Evolutionary conservation across 192 early-diverging fungal species (phyloP), one percentile per base, ranked within the genome.

Genomic region (Spizellomyces sp.): DNA sequence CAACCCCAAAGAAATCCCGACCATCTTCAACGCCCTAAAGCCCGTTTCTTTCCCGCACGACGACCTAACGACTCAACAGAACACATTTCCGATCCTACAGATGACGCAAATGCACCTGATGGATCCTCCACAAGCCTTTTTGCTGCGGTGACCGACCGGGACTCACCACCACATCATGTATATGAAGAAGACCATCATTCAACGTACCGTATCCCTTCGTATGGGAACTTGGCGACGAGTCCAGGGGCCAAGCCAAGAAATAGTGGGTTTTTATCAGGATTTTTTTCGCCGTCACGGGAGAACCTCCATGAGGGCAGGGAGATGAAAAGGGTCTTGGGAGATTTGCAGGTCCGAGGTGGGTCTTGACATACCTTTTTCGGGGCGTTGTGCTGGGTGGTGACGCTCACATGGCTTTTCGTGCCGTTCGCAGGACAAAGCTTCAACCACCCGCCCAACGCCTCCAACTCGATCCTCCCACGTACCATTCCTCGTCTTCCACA

Each of bases 361-460:
- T 61, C 59, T 14, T 54, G 17, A 54, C 17, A 54, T 54, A n/a
- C 17, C 17, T 54, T 54, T n/a, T 54, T 54, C 12, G 12, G 4
- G 17, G 50, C 50, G 50, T 12, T 12, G 17, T 12, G 17, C 12
- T 54, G 50, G 17, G 50, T 54, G 17, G 17, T 54, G 50, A n/a
- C 50, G 12, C 14, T n/a, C 50, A 19, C 50, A 46, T 15, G 41
- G 15, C 45, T 41, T 64, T n/a, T 15, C 4, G 36, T 64, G 63
- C 22, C 45, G 27, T 36, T 64, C 12, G 61, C 56, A 62, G 70
- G 68, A 58, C 70, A 64, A 21, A 71, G 61, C 64, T 71, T 64
- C 50, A 64, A 45, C 45, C 70, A 71, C 27, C 48, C 70, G 5
- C 22, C 58, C 57, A 64, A 64, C 70, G 61, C 59, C 62, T 68